Evolutionary conservation across 345 rosid genomes (phyloP), one percentile per base, ranked within the genome.

Genomic region (Linum lewisii): DNA sequence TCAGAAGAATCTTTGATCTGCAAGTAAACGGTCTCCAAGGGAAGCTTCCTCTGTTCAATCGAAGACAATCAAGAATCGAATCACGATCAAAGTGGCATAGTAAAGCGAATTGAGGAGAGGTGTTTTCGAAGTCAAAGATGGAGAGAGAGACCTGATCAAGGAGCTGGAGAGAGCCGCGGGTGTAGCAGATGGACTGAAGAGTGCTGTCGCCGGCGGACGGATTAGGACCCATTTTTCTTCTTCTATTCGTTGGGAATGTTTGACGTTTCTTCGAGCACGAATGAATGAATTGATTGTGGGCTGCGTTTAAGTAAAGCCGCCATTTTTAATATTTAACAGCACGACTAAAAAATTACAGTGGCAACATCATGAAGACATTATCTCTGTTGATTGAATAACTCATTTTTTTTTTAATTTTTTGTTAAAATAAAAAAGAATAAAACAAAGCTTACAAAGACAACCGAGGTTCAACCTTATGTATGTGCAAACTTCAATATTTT

Each of bases 21-120:
- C 67, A 92, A 67, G 77, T 83, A 84, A 15, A 54, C 64, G 1
- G 84, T 81, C 61, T 84, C 85, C 25, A 86, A 81, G 26, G 98
- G 98, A 69, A 92, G 90, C 77, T 84, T 88, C 72, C 95, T 82
- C 98, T 92, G 89, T 38, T 54, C 16, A 66, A 60, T 22, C 13
- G 15, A 11, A 42, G 58, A 38, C 42, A 29, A 53, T 18, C 54
- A 51, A 18, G 15, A 36, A 24, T 13, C 60, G 16, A 1, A 2
- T 15, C 8, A 34, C 50, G 7, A 13, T 1, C 10, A 49, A 19
- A 51, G 3, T 38, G 15, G 4, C n/a, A n/a, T n/a, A n/a, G n/a
- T n/a, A n/a, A n/a, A n/a, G n/a, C n/a, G n/a, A n/a, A n/a, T n/a
- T n/a, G n/a, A n/a, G n/a, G n/a, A n/a, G n/a, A n/a, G n/a, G n/a